phyloP scores from a whole-genome alignment of 331 rosid species.

The Malus hybrid region DNA sequence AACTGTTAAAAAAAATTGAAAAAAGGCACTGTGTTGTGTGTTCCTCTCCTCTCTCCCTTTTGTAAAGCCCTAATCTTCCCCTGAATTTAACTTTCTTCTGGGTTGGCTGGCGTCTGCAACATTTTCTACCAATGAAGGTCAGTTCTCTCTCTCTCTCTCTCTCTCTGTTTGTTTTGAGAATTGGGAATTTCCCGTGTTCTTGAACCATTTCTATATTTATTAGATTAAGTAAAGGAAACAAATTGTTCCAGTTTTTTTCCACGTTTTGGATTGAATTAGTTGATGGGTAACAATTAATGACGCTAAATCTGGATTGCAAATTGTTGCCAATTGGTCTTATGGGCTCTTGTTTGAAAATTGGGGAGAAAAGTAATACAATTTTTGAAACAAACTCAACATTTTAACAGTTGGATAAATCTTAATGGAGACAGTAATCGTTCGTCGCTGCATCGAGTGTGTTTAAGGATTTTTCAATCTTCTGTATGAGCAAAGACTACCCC shows the following conservation, averaged over 20 bases:
- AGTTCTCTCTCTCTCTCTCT: conserved; percentile 10
- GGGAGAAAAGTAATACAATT: neutral
- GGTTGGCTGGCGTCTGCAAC: neutral
- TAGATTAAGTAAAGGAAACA: neutral
- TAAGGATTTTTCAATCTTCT: neutral
- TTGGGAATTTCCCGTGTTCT: neutral
- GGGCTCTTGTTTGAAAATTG: neutral
- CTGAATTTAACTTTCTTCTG: neutral
- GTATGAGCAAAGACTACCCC: neutral
- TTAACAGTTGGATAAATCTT: neutral
- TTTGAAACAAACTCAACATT: neutral
- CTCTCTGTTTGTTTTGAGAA: neutral
- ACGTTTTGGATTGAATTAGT: neutral
- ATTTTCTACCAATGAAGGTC: conserved; percentile 1
- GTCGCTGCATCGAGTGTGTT: too few relatives aligned
- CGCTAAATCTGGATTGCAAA: neutral
- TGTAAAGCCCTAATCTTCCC: conserved; percentile 9
- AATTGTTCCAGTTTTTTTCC: neutral
- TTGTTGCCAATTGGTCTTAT: neutral
- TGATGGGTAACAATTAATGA: neutral
- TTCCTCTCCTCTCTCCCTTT: neutral
- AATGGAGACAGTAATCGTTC: neutral
- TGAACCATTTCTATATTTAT: neutral
- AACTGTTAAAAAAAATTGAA: neutral
- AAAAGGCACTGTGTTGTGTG: neutral